A percentile compares a stretch with the other conserved stretches of the same genome.
phyloP scores from a whole-genome alignment of 139 green algal genomes.

The Chlamydomonas sphaeroides region DNA sequence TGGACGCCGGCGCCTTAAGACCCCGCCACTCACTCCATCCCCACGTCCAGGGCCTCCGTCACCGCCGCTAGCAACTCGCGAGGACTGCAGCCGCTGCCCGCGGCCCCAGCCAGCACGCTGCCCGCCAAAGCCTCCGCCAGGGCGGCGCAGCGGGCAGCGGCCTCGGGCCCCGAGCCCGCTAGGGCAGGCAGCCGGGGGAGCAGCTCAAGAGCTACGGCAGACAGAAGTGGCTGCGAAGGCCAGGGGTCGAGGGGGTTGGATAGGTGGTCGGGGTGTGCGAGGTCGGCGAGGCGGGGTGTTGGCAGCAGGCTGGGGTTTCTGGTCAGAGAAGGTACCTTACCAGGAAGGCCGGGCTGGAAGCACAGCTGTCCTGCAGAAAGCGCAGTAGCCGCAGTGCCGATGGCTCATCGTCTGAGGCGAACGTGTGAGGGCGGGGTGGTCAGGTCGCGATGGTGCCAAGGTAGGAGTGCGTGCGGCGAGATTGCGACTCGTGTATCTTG shows the following conservation, averaged over 20 bases:
- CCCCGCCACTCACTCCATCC: background rate
- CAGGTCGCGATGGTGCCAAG: background rate
- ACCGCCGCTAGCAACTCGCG: conserved; percentile 25
- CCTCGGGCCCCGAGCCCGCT: background rate
- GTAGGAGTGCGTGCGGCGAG: too few relatives aligned
- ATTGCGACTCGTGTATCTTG: background rate
- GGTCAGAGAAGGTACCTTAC: background rate
- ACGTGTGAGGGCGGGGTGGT: too few relatives aligned
- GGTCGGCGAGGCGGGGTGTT: background rate
- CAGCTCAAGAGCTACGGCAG: background rate
- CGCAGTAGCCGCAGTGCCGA: background rate
- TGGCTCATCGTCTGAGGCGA: background rate
- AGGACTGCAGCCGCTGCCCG: background rate
- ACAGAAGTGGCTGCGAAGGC: background rate
- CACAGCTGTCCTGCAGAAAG: background rate
- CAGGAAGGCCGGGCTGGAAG: background rate
- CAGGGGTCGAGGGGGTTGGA: background rate
- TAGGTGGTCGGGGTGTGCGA: background rate
- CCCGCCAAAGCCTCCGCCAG: background rate
- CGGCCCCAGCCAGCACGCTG: background rate
- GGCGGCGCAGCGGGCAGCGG: background rate
- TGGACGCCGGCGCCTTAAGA: background rate
- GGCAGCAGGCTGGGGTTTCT: background rate
- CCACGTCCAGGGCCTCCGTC: conserved; percentile 4
- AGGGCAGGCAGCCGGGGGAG: conserved; percentile 1